A percentile compares a stretch with the other conserved stretches of the same genome.
These are phyloP conservation scores for Puya raimondii DNA, from an alignment of 176 grass and related monocot genomes.

Conservation along the genomic window DNA sequence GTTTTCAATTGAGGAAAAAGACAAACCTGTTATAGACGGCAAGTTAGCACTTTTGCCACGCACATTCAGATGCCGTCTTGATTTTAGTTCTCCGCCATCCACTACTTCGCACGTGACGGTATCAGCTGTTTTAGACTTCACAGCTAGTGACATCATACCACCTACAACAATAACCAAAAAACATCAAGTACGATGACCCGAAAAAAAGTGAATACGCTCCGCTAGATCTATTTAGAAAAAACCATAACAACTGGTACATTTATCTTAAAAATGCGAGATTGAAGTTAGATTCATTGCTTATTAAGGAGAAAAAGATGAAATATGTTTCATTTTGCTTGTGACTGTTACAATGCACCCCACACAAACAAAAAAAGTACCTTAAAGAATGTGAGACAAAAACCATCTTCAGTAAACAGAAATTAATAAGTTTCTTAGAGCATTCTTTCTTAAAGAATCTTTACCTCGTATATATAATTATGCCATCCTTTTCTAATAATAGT, in stretches of 20 bases:
- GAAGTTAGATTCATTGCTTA: not conserved
- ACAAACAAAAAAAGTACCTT: too few relatives aligned
- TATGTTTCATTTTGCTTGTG: not conserved
- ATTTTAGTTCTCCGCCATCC: conserved; percentile 93
- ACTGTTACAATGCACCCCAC: not conserved
- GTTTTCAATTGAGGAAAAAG: not conserved
- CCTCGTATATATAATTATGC: not conserved
- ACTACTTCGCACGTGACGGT: conserved; percentile 83
- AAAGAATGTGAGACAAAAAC: not conserved
- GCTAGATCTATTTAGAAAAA: not conserved
- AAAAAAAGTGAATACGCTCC: not conserved
- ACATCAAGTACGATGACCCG: not conserved
- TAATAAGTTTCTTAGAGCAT: not conserved
- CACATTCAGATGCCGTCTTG: conserved; percentile 91
- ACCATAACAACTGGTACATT: not conserved
- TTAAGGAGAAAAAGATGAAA: not conserved
- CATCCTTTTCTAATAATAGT: not conserved
- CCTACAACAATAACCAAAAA: conserved; percentile 32
- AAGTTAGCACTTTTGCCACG: conserved; percentile 91
- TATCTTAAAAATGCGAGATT: not conserved
- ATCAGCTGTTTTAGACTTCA: conserved; percentile 66
- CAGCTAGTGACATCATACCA: conserved; percentile 91
- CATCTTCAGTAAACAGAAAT: not conserved
- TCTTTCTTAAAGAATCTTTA: not conserved
- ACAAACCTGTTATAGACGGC: conserved; percentile 89